Percentiles rank a stretch among this genome's conserved stretches.
These are phyloP conservation scores for Aaosphaeria arxii DNA, from an alignment of 2,329 filamentous ascomycete genomes.

Conservation along the genomic window DNA sequence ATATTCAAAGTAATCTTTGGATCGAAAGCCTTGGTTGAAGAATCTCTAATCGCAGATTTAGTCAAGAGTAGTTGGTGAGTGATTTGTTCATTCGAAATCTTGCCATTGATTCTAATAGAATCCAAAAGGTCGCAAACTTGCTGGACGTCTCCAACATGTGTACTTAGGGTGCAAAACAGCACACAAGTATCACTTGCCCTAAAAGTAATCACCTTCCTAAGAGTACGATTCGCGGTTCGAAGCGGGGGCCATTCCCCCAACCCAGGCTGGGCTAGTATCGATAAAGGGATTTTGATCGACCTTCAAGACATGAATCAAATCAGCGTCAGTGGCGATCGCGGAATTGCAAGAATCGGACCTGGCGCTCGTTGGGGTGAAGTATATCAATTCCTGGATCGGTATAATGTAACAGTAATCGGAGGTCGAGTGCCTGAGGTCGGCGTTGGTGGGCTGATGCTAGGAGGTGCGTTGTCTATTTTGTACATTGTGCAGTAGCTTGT, in stretches of 20 bases:
- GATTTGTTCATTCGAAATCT: too few relatives aligned
- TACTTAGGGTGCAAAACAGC: conserved; percentile 12
- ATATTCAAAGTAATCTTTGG: too few relatives aligned
- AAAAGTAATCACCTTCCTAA: conserved; percentile 8
- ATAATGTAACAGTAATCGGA: conserved; percentile 4
- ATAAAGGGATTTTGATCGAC: conserved; percentile 11
- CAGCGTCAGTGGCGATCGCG: conserved; percentile 13
- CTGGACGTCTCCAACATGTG: conserved; percentile 15
- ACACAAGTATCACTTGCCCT: conserved; percentile 15
- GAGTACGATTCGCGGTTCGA: conserved; percentile 16
- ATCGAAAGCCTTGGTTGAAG: too few relatives aligned
- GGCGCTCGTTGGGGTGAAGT: conserved; percentile 4
- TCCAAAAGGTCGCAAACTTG: background rate
- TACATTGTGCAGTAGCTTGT: background rate
- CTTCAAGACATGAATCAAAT: conserved; percentile 17
- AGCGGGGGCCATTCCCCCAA: conserved; percentile 24
- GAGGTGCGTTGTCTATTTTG: background rate
- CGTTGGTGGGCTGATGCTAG: conserved; percentile 9
- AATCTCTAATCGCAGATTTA: too few relatives aligned
- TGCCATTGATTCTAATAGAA: too few relatives aligned
- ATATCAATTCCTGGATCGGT: conserved; percentile 1
- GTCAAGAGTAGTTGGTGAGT: too few relatives aligned
- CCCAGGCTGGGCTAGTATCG: conserved; percentile 14
- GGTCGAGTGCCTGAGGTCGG: conserved; percentile 7
- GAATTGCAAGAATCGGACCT: conserved; percentile 4